Conservation (phyloP, 2,329 filamentous ascomycete species). For the Talaromyces sp. region DNA sequence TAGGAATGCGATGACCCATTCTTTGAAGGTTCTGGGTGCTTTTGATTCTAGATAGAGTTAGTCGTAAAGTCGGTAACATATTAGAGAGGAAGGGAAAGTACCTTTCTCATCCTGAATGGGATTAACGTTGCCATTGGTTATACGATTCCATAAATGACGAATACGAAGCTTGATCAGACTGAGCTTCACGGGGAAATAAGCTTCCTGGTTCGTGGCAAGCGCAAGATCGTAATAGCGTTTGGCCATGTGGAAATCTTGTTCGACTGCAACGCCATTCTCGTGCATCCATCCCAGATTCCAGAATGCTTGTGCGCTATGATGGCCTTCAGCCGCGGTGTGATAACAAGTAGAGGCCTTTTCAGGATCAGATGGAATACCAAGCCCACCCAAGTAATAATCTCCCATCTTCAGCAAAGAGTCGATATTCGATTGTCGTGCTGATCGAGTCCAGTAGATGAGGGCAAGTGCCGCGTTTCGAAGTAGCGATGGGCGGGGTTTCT, state of each 20-base stretch:
- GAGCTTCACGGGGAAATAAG: slow-evolving; percentile 87
- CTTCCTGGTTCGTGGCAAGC: slow-evolving; percentile 84
- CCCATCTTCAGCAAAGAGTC: slow-evolving; percentile 97
- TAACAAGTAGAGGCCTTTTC: slow-evolving; percentile 94
- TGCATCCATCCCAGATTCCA: slow-evolving; percentile 99
- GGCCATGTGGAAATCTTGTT: slow-evolving; percentile 94
- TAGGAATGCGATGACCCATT: slow-evolving; percentile 86
- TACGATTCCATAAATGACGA: slow-evolving; percentile 88
- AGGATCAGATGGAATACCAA: slow-evolving; percentile 67
- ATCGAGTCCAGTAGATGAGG: slow-evolving; percentile 91
- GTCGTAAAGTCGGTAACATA: neutral
- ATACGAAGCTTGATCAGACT: slow-evolving; percentile 80
- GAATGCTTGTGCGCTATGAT: slow-evolving; percentile 88
- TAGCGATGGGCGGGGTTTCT: slow-evolving; percentile 43
- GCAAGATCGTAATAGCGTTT: slow-evolving; percentile 96
- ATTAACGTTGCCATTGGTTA: slow-evolving; percentile 87
- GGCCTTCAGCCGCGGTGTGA: slow-evolving; percentile 82
- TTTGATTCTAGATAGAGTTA: slow-evolving; percentile 53
- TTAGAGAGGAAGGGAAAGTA: slow-evolving; percentile 46
- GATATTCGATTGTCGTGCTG: slow-evolving; percentile 86
- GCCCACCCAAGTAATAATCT: slow-evolving; percentile 87
- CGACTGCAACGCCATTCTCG: slow-evolving; percentile 88
- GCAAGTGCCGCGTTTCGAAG: slow-evolving; percentile 64
- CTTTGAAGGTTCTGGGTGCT: slow-evolving; percentile 72
- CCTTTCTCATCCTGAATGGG: slow-evolving; percentile 85